Evolutionary conservation across 2,329 filamentous ascomycete species (phyloP), one percentile per base, ranked within the genome.

Genomic region (Stagonosporopsis tanaceti): DNA sequence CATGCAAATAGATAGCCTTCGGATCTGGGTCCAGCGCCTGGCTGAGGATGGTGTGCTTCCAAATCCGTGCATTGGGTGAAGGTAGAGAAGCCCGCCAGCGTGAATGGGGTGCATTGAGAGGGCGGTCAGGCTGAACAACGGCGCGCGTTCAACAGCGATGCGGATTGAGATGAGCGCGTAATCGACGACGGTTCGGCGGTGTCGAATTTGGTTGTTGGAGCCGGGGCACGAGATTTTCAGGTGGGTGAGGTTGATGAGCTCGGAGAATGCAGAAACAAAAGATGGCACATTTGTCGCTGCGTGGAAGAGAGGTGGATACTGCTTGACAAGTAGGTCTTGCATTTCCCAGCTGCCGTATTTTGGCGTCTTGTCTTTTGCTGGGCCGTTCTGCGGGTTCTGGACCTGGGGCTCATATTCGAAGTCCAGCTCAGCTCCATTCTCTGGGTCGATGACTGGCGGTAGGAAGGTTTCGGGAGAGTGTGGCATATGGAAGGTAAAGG

Each of bases 231-330:
- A 87, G 71, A 96, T 84, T 46, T 85, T 89, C 57, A 97, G 81
- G 73, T 94, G 90, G 42, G 85, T 82, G 67, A 97, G 80, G 66
- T 89, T 89, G 56, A 85, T 79, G 68, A 96, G 76, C 61, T 87
- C 80, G 34, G 84, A 84, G 71, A 96, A 82, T 46, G 90, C 90
- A 62, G 87, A 84, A 66, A 94, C 88, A 78, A 97, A 96, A 37
- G 91, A 90, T 5, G 90, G 86, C 6, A 96, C 89, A 71, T 97
- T 95, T 59, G 91, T 94, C 7, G 93, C 91, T 6, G 92, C 91
- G 71, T 97, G 93, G 78, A 96, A 96, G 2, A 96, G 80, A 6
- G 93, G 91, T 50, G 92, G 91, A 70, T 96, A 96, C 77, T 96
- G 92, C 72, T 92, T 87, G 14, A 92, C 91, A 59, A 96, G 82